Evolutionary conservation across 768 basidiomycete genomes (phyloP), one percentile per base, ranked within the genome.

Genomic region (Pleurotus pulmonarius): DNA sequence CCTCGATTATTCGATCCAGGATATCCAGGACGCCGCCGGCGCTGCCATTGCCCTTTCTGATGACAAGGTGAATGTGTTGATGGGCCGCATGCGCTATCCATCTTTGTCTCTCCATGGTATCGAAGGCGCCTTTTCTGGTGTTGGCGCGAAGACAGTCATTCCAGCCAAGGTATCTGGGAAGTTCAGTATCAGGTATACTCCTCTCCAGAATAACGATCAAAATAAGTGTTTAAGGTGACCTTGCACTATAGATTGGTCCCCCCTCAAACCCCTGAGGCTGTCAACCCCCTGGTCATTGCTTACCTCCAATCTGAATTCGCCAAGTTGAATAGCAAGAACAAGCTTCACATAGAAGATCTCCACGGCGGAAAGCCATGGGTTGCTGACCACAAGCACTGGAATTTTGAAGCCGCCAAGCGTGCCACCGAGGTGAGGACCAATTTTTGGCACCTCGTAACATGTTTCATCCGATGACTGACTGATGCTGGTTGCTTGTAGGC

Each of bases 31-130:
- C 49, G 79, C 89, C 2, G 87, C 85, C 13, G 93, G 94, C n/a
- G 90, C 77, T 7, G 65, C 80, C 61, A 85, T 92, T 61, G 85
- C 89, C 2, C 67, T 97, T 20, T 87, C 85, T 2, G 73, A 82
- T 4, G 87, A 94, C 69, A 95, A 94, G 69, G 85, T 85, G 26
- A 69, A 74, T 8, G 82, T 89, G 18, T 75, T 98, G 39, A 98
- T 96, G 94, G 92, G 90, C 39, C 85, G 93, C 62, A 98, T 98
- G 95, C 84, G 94, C 34, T 76, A 83, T 63, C 91, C 95, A 2
- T 89, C 87, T 57, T 80, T 98, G 59, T 94, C 92, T 2, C 73
- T 98, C 22, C 95, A 98, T 68, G 96, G 96, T 9, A 95, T 98
- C 64, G 92, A 97, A 71, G 94, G 95, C 48, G 96, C 94, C 1